A percentile compares a stretch with the other conserved stretches of the same genome.
These are phyloP conservation scores for Coemansia sp. DNA, from an alignment of 192 early-diverging fungal genomes.

Conservation along the genomic window DNA sequence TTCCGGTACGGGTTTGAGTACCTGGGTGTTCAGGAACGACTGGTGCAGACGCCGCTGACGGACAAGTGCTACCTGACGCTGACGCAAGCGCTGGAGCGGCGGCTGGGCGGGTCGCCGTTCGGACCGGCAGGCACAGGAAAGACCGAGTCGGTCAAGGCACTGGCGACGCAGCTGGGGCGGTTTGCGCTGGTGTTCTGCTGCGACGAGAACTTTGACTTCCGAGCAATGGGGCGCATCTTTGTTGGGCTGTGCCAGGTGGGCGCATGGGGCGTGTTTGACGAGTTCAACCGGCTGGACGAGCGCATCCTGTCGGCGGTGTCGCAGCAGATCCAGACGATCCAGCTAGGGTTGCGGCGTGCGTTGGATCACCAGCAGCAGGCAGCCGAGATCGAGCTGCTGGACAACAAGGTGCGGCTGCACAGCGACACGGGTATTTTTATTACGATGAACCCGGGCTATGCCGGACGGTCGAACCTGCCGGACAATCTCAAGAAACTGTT, in stretches of 20 bases:
- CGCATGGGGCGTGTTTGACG: slow-evolving; percentile 99
- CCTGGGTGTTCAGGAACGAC: slow-evolving; percentile 91
- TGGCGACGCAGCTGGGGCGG: slow-evolving; percentile 91
- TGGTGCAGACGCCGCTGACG: slow-evolving; percentile 98
- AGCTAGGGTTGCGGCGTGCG: slow-evolving; percentile 76
- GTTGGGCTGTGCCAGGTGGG: slow-evolving; percentile 98
- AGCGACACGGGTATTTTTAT: slow-evolving; percentile 95
- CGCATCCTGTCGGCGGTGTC: slow-evolving; percentile 97
- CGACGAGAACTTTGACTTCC: slow-evolving; percentile 99
- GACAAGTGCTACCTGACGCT: slow-evolving; percentile 98
- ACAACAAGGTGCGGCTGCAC: slow-evolving; percentile 82
- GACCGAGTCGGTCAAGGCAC: slow-evolving; percentile 97
- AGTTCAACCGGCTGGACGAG: slow-evolving; percentile 99
- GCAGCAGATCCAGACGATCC: slow-evolving; percentile 99
- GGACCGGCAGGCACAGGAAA: slow-evolving; percentile 99
- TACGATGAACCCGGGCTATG: slow-evolving; percentile 99
- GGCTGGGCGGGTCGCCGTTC: slow-evolving; percentile 95
- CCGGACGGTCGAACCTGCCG: slow-evolving; percentile 95
- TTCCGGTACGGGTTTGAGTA: slow-evolving; percentile 99
- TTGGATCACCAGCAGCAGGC: slow-evolving; percentile 14
- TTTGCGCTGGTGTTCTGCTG: slow-evolving; percentile 99
- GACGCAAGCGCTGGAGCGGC: slow-evolving; percentile 91
- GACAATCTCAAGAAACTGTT: slow-evolving; percentile 99
- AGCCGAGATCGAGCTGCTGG: slow-evolving; percentile 90
- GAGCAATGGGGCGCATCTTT: slow-evolving; percentile 99